Evolutionary conservation across 2,329 filamentous ascomycete species (phyloP).

Genomic region (Arthrobotrys entomopaga): DNA sequence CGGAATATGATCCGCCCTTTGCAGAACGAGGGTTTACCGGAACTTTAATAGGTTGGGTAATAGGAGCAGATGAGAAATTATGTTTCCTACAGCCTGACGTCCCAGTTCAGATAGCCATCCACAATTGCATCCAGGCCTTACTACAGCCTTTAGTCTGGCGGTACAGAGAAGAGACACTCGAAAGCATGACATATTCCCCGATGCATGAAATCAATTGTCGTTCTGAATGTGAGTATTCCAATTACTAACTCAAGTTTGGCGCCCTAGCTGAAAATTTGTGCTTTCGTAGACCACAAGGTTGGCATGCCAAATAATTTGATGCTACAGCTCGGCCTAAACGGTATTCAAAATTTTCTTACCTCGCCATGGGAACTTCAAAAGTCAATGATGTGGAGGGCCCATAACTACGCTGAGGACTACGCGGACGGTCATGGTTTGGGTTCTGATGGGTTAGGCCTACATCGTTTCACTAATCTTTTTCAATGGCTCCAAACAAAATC

Average conservation of each 20-base stretch:
- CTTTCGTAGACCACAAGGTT: background rate
- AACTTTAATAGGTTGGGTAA: background rate
- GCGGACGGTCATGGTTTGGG: background rate
- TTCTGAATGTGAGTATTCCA: background rate
- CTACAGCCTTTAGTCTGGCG: background rate
- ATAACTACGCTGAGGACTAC: background rate
- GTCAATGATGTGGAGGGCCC: background rate
- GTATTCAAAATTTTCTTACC: background rate
- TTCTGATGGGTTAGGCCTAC: background rate
- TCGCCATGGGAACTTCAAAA: background rate
- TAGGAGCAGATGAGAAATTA: background rate
- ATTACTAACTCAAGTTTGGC: background rate
- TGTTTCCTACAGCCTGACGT: background rate
- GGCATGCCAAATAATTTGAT: constrained; percentile 1
- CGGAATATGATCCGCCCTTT: background rate
- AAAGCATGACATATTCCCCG: background rate
- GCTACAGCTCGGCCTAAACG: background rate
- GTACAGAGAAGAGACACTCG: background rate
- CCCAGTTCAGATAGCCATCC: background rate
- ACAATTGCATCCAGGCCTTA: background rate
- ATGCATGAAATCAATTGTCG: background rate
- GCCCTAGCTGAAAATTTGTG: background rate
- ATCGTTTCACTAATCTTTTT: background rate
- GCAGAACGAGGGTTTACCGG: background rate
- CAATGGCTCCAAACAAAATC: background rate